Base-by-base conservation (phyloP, 345 rosid species). In the Conringia planisiliqua region DNA sequence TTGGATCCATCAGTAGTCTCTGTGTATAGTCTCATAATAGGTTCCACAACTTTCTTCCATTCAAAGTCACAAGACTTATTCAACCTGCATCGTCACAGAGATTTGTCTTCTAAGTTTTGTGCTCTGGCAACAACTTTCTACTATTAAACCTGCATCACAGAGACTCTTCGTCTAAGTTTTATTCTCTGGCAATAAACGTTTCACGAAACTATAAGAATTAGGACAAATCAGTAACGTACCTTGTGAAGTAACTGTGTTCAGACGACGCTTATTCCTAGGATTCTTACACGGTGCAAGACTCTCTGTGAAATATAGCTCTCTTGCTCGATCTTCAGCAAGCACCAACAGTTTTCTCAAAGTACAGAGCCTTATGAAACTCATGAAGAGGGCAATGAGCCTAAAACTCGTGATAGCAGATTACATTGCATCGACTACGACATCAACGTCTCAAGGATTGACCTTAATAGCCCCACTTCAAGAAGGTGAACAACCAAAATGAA, bases 1-100 rank as follows among this genome's bases (percentile, higher is more conserved):
- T 58, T 78, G n/a, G 87, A 83, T 13, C 91, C 91, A 77, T 85
- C 91, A 0, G 91, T 85, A 35, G 89, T 58, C 52, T 85, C 91
- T 1, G 87, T 82, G 60, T 82, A 87, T 79, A 32, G n/a, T n/a
- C n/a, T n/a, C n/a, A n/a, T n/a, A n/a, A 85, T 86, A 50, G 91
- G 89, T 68, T 79, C 84, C 9, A 78, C 86, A 11, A 74, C 56
- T 26, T 22, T 85, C 73, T 83, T 85, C 88, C 88, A 83, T 29
- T 78, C 86, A 60, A 82, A 82, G 78, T 83, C 85, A 39, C 81
- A 74, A 33, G 44, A 62, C 70, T 58, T 80, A 58, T 32, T 82
- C 90, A 44, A n/a, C 22, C 20, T 44, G 50, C 50, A 47, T n/a
- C n/a, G n/a, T 47, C 54, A 50, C 86, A 36, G 4, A 71, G n/a